Conservation (phyloP, 345 rosid species). For the Rhodamnia rubescens region DNA sequence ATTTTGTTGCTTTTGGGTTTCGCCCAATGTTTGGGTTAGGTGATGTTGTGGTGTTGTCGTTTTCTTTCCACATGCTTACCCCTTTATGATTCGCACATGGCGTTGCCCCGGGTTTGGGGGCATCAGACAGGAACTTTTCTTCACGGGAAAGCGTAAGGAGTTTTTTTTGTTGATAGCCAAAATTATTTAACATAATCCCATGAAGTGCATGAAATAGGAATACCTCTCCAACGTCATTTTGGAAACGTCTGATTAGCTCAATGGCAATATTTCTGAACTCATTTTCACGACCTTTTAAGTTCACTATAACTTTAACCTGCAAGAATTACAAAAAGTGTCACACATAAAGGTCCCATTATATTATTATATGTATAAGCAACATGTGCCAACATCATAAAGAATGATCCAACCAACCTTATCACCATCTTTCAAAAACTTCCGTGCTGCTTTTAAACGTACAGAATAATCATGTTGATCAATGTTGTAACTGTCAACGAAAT, state of each 20-base stretch:
- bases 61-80: not conserved
- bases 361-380: not conserved
- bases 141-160: not conserved
- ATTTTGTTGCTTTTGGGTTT: too few species aligned
- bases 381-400: not conserved
- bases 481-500: slow-evolving; percentile 48
- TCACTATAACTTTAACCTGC: slow-evolving; percentile 91
- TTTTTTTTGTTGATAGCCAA: not conserved
- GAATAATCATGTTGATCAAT: slow-evolving; percentile 90
- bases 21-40: too few species aligned
- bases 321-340: not conserved
- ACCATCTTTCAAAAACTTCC: slow-evolving; percentile 77
- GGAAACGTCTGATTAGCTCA: slow-evolving; percentile 77
- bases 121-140: not conserved
- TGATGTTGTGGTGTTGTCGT: too few species aligned
- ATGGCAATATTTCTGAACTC: slow-evolving; percentile 82
- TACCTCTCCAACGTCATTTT: slow-evolving; percentile 90
- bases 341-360: not conserved
- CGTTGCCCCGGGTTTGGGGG: not conserved
- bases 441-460: slow-evolving; percentile 80
- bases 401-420: slow-evolving; percentile 56
- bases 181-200: not conserved
- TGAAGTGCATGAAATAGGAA: not conserved
- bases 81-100: not conserved
- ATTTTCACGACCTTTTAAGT: slow-evolving; percentile 88